Conservation (phyloP, 2,329 filamentous ascomycete genomes). For the Stagonosporopsis chrysanthemi region DNA sequence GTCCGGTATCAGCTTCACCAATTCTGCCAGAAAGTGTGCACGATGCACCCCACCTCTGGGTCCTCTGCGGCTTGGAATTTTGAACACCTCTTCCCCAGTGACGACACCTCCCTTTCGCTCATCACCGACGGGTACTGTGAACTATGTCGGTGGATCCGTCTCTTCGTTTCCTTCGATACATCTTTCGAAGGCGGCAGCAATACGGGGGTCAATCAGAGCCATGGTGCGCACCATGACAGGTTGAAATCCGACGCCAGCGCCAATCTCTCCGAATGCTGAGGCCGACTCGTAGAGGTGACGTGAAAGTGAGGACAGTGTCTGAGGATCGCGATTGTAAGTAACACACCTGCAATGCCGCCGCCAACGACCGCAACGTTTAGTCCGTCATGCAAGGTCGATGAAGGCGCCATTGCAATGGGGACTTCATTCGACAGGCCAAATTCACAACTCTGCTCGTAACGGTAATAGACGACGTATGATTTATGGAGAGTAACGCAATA, state of each 20-base stretch:
- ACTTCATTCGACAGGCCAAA: too few relatives aligned
- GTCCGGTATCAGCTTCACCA: conserved; percentile 57
- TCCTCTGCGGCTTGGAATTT: conserved; percentile 34
- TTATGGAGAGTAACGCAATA: too few relatives aligned
- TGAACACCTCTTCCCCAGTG: conserved; percentile 32
- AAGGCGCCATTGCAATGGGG: too few relatives aligned
- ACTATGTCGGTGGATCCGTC: conserved; percentile 31
- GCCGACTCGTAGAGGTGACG: conserved; percentile 65
- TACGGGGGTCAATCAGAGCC: conserved; percentile 49
- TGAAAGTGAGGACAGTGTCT: conserved; percentile 49
- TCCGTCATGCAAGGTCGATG: conserved; percentile 14
- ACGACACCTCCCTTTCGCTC: conserved; percentile 25
- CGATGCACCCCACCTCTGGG: conserved; percentile 54
- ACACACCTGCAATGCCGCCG: conserved; percentile 65
- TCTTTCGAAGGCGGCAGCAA: conserved; percentile 23
- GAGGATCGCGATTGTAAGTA: conserved; percentile 60
- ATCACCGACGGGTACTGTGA: conserved; percentile 35
- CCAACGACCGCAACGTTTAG: conserved; percentile 63
- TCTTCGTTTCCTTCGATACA: conserved; percentile 18
- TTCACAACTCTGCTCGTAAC: too few relatives aligned
- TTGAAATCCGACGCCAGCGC: conserved; percentile 63
- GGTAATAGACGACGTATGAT: too few relatives aligned
- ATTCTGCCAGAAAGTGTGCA: conserved; percentile 58
- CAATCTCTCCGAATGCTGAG: conserved; percentile 62
- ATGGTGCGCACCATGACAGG: conserved; percentile 46